These are phyloP conservation scores for Neurospora sp. DNA, from an alignment of 495 filamentous ascomycete genomes.

Conservation along the genomic window DNA sequence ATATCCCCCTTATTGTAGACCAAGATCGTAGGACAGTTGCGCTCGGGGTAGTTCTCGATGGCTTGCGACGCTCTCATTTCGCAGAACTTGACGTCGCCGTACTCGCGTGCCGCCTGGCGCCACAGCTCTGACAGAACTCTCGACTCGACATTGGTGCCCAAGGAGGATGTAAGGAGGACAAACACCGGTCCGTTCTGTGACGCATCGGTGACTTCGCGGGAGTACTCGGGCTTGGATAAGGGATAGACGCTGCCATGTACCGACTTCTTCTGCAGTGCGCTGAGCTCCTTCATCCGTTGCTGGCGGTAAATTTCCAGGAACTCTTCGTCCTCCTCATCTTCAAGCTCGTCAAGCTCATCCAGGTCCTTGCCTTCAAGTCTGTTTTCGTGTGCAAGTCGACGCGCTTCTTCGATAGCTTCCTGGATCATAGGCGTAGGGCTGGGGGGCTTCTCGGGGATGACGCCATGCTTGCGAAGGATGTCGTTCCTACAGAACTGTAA, in stretches of 20 bases:
- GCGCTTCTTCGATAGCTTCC: constrained; percentile 81
- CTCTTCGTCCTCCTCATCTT: constrained; percentile 83
- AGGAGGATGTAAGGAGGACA: constrained; percentile 74
- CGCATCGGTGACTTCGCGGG: constrained; percentile 84
- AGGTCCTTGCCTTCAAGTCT: constrained; percentile 86
- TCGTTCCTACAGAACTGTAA: constrained; percentile 66
- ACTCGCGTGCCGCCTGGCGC: constrained; percentile 71
- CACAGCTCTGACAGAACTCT: constrained; percentile 77
- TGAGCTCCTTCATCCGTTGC: constrained; percentile 74
- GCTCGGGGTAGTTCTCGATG: constrained; percentile 92
- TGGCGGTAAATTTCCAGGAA: constrained; percentile 83
- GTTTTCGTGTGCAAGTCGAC: constrained; percentile 74
- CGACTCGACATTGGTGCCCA: constrained; percentile 72
- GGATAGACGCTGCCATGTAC: constrained; percentile 85
- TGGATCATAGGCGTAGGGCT: constrained; percentile 91
- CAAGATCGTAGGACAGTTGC: constrained; percentile 88
- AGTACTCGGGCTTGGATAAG: constrained; percentile 87
- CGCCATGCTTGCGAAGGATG: constrained; percentile 88
- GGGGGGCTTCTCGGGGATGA: constrained; percentile 93
- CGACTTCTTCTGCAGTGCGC: constrained; percentile 59
- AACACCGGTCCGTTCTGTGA: constrained; percentile 64
- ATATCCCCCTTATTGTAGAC: constrained; percentile 91
- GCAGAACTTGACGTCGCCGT: constrained; percentile 93
- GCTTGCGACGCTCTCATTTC: constrained; percentile 89
- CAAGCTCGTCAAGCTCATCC: constrained; percentile 84